Evolutionary conservation across 1,284 basidiomycete genomes (phyloP).

Genomic region (Sporisorium exsertum): DNA sequence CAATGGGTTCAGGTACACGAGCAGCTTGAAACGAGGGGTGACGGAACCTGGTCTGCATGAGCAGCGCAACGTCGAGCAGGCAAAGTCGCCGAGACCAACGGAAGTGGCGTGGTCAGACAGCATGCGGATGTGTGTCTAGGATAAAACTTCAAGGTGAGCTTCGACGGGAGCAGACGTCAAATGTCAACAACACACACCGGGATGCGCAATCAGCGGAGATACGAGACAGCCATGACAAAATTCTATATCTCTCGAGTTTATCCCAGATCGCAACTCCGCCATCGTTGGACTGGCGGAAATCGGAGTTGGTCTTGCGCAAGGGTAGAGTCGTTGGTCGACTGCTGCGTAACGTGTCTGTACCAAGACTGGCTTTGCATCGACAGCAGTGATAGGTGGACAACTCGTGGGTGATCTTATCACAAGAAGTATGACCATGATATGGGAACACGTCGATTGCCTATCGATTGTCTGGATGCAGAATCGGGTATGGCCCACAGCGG

Average conservation of each 20-base stretch:
- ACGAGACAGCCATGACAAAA: too few species aligned
- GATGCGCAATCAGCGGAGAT: constrained; percentile 3
- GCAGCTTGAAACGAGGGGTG: neutral
- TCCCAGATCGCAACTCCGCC: constrained; percentile 17
- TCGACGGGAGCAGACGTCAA: constrained; percentile 18
- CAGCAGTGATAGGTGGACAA: neutral
- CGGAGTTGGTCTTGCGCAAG: constrained; percentile 7
- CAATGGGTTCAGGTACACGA: neutral
- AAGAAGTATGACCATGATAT: neutral
- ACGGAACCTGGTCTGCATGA: neutral
- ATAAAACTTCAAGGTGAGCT: constrained; percentile 32
- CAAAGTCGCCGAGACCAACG: constrained; percentile 6
- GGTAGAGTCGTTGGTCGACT: neutral
- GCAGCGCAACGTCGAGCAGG: neutral
- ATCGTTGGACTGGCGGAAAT: constrained; percentile 1
- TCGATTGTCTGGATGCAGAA: neutral
- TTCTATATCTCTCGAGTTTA: constrained; percentile 11
- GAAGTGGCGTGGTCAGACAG: neutral
- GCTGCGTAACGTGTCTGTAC: neutral
- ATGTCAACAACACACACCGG: neutral
- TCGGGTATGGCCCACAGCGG: neutral
- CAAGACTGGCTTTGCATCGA: neutral
- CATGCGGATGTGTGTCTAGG: constrained; percentile 8
- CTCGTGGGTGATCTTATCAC: neutral
- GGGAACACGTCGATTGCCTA: neutral